Evolutionary conservation across 2,329 filamentous ascomycete genomes (phyloP).

Genomic region (Xylariales sp.): DNA sequence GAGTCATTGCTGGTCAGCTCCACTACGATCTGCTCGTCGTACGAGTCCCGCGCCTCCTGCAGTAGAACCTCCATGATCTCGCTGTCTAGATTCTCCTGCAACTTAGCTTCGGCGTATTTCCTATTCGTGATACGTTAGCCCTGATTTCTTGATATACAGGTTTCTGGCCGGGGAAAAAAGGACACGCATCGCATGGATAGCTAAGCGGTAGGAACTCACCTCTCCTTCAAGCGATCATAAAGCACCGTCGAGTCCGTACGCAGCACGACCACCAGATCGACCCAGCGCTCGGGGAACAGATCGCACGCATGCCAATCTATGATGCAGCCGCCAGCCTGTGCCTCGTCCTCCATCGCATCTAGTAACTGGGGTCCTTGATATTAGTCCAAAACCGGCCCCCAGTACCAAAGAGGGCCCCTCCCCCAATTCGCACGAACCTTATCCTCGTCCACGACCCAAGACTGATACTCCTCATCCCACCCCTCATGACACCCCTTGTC

Average conservation of each 20-base stretch:
- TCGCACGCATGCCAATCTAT: constrained; percentile 99
- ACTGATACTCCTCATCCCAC: constrained; percentile 78
- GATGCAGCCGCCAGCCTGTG: constrained; percentile 74
- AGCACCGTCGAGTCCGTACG: constrained; percentile 74
- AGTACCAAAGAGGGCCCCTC: too few relatives aligned
- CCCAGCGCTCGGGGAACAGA: constrained; percentile 86
- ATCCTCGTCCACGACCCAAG: constrained; percentile 94
- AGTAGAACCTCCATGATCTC: constrained; percentile 96
- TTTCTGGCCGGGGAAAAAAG: too few relatives aligned
- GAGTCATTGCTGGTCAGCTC: constrained; percentile 77
- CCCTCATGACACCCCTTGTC: constrained; percentile 82
- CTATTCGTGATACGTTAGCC: constrained; percentile 32
- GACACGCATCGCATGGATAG: too few relatives aligned
- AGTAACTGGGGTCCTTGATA: constrained; percentile 53
- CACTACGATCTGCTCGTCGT: constrained; percentile 81
- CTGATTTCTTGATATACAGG: not conserved
- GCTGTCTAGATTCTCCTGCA: constrained; percentile 93
- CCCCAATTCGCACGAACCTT: constrained; percentile 66
- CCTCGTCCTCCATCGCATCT: constrained; percentile 81
- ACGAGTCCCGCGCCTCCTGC: constrained; percentile 84
- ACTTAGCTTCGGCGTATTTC: constrained; percentile 78
- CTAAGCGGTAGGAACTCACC: constrained; percentile 56
- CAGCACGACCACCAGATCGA: constrained; percentile 91
- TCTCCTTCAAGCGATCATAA: constrained; percentile 75
- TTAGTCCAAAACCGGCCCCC: constrained; percentile 8